A percentile compares a stretch with the other conserved stretches of the same genome.
Evolutionary conservation across 2,329 filamentous ascomycete species (phyloP).

Genomic region (Thielaviopsis euricoi): DNA sequence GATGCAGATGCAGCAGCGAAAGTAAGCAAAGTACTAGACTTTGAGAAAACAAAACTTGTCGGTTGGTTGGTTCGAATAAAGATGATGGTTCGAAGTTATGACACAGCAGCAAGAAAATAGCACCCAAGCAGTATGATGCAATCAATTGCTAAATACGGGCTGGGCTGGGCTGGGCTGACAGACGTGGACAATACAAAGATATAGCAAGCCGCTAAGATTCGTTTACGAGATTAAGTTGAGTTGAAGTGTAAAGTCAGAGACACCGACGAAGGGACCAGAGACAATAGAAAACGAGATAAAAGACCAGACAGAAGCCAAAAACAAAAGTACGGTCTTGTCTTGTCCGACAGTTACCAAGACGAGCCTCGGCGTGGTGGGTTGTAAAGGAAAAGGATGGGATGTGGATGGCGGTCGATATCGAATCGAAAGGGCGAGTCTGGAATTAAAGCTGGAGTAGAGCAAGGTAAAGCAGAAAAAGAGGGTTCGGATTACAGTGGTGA

Average conservation of each 20-base stretch:
- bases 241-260: not conserved
- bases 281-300: not conserved
- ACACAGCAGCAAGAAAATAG: not conserved
- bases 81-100: not conserved
- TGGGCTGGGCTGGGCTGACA: not conserved
- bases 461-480: conserved; percentile 18
- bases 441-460: not conserved
- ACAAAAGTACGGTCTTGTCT: not conserved
- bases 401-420: not conserved
- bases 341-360: not conserved
- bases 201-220: not conserved
- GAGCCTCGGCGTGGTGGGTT: not conserved
- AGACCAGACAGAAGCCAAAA: not conserved
- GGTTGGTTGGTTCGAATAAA: too few relatives aligned
- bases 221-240: not conserved
- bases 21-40: too few relatives aligned
- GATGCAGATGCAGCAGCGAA: too few relatives aligned
- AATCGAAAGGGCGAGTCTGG: not conserved
- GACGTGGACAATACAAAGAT: not conserved
- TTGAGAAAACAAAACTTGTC: too few relatives aligned
- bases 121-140: not conserved
- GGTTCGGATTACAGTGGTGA: conserved; percentile 11
- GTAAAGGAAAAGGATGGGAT: too few relatives aligned
- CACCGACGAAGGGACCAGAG: not conserved
- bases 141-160: not conserved